phyloP scores from a whole-genome alignment of 306 rosid genomes.

The Vigna radiata region DNA sequence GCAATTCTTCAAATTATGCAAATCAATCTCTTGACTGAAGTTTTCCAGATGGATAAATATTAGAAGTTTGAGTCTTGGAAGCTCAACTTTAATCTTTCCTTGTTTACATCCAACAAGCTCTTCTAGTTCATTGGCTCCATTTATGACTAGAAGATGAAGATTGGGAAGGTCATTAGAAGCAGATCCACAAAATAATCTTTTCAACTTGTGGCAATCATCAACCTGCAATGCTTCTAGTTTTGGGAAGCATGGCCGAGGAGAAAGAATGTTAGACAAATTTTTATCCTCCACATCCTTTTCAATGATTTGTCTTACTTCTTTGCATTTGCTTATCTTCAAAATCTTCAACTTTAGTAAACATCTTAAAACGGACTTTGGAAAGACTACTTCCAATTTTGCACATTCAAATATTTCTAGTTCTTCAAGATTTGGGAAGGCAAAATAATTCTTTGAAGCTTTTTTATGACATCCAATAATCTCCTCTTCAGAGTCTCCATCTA shows the following conservation, averaged over 20 bases:
- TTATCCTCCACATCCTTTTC: too few species aligned
- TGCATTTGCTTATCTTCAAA: not conserved
- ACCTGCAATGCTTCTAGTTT: not conserved
- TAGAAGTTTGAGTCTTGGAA: constrained; percentile 34
- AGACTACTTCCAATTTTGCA: not conserved
- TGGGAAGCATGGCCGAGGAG: not conserved
- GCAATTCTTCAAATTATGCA: not conserved
- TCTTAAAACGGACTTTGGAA: not conserved
- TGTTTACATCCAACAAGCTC: not conserved
- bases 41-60: not conserved
- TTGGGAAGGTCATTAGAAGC: not conserved
- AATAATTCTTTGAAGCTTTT: too few species aligned
- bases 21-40: constrained; percentile 21
- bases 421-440: not conserved
- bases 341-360: not conserved
- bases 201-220: not conserved
- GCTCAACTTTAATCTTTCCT: not conserved
- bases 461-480: too few species aligned
- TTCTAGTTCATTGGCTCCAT: not conserved
- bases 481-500: too few species aligned
- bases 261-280: not conserved
- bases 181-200: not conserved
- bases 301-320: not conserved
- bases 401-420: constrained; percentile 10
- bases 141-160: not conserved